Evolutionary conservation across 148 eudicot genomes (phyloP), one percentile per base, ranked within the genome.

Genomic region (Vaccinium darrowii): DNA sequence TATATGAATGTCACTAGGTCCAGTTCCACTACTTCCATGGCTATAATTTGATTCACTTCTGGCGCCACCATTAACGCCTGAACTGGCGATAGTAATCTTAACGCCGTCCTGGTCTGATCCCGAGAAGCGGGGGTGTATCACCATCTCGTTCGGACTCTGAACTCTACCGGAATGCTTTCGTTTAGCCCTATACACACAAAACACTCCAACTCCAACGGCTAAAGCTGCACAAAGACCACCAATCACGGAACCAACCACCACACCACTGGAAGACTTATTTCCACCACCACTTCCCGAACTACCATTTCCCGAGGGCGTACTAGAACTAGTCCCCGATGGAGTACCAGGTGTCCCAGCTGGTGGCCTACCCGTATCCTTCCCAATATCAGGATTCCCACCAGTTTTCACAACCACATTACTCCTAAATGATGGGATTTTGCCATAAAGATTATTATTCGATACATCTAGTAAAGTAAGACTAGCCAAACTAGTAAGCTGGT

Each of bases 401-500:
- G 87, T 82, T 25, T 80, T 88, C 11, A 92, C 91, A 19, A 7
- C 14, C 83, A 93, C 92, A 81, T 83, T 87, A 58, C 73, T 63
- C 69, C 49, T 83, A 86, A 94, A 94, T 19, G 21, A 8, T 7
- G 98, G 99, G 18, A 92, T 50, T 75, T 87, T 84, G 18, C 98
- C 97, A 87, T 85, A 89, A 39, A 96, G 77, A 14, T 72, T 88
- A 88, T 96, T 96, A 76, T 90, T 84, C 10, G 97, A 93, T 76
- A 96, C 87, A 87, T 96, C 97, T 51, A 96, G 81, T 19, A 74
- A 80, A 69, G 36, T 85, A 18, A 94, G 91, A 79, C 87, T 89
- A 67, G 93, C 91, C 92, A 96, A 87, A 36, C 4, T 79, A 0
- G 95, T 85, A 21, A 96, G 93, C 86, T 85, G 94, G 54, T 50